Conservation (phyloP, 1,284 basidiomycete species). For the Leucoagaricus sp. region DNA sequence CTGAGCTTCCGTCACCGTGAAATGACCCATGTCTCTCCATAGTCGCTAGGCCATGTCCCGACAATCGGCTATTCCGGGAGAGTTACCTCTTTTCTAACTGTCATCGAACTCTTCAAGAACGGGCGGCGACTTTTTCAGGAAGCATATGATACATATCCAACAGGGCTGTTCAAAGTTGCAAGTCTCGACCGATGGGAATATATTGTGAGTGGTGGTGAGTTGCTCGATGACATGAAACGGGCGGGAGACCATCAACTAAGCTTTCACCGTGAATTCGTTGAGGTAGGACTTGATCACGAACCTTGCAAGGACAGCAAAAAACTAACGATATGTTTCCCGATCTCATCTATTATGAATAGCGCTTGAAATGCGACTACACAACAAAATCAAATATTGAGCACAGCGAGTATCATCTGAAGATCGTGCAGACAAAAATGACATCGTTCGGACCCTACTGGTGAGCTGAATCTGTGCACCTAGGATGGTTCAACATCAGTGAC, state of each 20-base stretch:
- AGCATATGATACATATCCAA: slow-evolving; percentile 27
- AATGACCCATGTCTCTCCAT: no score
- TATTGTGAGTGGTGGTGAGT: slow-evolving; percentile 3
- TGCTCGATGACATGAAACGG: slow-evolving; percentile 15
- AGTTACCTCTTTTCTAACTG: slow-evolving; percentile 31
- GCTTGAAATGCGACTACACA: slow-evolving; percentile 8
- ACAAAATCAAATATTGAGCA: slow-evolving; percentile 7
- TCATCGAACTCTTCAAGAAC: slow-evolving; percentile 21
- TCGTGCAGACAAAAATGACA: slow-evolving; percentile 1
- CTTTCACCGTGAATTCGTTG: neutral
- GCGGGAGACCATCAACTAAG: slow-evolving; percentile 8
- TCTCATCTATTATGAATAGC: no score
- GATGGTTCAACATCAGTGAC: neutral
- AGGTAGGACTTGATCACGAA: neutral
- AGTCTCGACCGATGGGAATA: slow-evolving; percentile 11
- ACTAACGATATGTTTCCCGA: neutral
- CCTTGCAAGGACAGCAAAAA: neutral
- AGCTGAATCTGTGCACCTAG: neutral
- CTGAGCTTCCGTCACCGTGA: no score
- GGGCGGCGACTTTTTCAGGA: slow-evolving; percentile 27
- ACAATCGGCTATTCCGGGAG: slow-evolving; percentile 30
- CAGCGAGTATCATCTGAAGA: slow-evolving; percentile 10
- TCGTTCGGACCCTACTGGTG: slow-evolving; percentile 7
- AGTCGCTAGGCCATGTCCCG: slow-evolving; percentile 28
- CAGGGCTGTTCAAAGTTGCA: slow-evolving; percentile 11